Percentiles rank a stretch among this genome's conserved stretches.
Evolutionary conservation across 768 basidiomycete species (phyloP).

Genomic region (Mycena polygramma): DNA sequence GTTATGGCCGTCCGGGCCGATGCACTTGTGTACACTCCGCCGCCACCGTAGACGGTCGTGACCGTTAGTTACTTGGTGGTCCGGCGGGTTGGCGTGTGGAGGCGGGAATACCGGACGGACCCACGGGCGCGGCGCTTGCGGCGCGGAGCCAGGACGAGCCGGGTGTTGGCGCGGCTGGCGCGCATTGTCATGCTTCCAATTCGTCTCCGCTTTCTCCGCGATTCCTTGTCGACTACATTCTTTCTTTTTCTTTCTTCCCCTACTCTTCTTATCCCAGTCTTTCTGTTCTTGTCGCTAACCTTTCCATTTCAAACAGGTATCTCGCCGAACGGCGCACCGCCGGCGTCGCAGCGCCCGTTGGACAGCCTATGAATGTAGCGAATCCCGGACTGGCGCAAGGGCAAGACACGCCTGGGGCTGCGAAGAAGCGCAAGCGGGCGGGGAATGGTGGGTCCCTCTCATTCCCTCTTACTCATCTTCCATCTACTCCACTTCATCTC

Average conservation of each 20-base stretch:
- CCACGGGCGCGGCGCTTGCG: neutral
- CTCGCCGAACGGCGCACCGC: slow-evolving; percentile 68
- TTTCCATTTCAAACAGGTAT: slow-evolving; percentile 57
- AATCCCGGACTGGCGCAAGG: neutral
- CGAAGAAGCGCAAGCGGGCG: slow-evolving; percentile 34
- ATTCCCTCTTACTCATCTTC: neutral
- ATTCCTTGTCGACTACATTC: neutral
- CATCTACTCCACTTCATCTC: too few species aligned
- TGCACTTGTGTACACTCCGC: neutral
- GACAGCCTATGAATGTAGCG: slow-evolving; percentile 1
- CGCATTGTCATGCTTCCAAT: too few species aligned
- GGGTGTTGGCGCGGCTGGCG: too few species aligned
- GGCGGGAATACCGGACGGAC: neutral
- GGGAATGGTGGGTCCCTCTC: neutral
- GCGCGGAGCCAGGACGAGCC: too few species aligned
- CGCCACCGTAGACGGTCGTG: neutral
- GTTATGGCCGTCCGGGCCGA: neutral
- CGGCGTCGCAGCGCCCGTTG: neutral
- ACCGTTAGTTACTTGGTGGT: too few species aligned
- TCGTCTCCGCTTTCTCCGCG: too few species aligned
- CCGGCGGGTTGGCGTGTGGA: too few species aligned
- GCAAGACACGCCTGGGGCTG: slow-evolving; percentile 12
- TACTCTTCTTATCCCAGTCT: neutral
- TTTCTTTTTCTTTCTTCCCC: neutral
- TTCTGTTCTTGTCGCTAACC: slow-evolving; percentile 2